Evolutionary conservation across 2,329 filamentous ascomycete species (phyloP), one percentile per base, ranked within the genome.

Genomic region (Cytospora piceae): DNA sequence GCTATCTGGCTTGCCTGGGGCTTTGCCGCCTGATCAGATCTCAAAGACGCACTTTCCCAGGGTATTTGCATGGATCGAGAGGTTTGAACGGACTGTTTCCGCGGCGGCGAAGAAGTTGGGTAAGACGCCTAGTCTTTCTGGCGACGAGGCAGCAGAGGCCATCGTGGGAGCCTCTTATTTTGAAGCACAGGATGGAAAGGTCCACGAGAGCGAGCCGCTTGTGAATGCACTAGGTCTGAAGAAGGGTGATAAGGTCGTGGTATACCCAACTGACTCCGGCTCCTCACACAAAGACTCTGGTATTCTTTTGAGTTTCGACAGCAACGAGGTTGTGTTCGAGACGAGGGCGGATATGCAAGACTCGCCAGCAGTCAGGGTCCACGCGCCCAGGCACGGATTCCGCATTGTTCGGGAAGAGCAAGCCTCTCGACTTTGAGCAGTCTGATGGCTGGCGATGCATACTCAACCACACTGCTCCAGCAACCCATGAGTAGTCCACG

Each of bases 241-340:
- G 59, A 79, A 76, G 67, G 89, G 88, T 1, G 78, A 84, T 34
- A 68, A 74, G 54, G 85, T 92, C 4, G 78, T 82, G 72, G 75
- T 90, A 31, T 87, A 82, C 79, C 89, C 88, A 6, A 84, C 82
- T 2, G 89, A 92, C 73, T 83, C 84, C 54, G 89, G 88, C 7
- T 81, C 77, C 61, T 80, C 74, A n/a, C 80, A 87, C 72, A 83
- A 81, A 69, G 89, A 91, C 71, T 72, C 73, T 1, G 89, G 89
- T 0, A 76, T 65, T 52, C 75, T 91, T 67, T 76, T 88, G 17
- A 79, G 79, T 31, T 71, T 91, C 59, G 79, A 79, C 53, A 72
- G 72, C 27, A 76, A 79, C 55, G 86, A 90, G 78, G 79, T 88
- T 9, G 87, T 89, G 1, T 78, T 90, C 67, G 83, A 87, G 73